phyloP scores from a whole-genome alignment of 805 yeast species.

The Sugiyamaella mastotermitis region DNA sequence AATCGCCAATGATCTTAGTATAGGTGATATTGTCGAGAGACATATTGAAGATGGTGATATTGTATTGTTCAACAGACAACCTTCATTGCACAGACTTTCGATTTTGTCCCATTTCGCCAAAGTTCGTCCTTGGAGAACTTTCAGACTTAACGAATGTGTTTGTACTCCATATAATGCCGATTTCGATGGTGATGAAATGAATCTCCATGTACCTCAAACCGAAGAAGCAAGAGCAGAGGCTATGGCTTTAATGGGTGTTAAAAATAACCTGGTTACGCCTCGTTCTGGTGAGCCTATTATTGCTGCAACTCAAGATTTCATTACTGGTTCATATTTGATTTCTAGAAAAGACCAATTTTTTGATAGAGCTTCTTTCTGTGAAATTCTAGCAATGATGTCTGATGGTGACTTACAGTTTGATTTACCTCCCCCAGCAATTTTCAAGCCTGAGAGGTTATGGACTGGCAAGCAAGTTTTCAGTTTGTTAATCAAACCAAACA shows the following conservation, averaged over 20 bases:
- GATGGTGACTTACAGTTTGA: slow-evolving; percentile 87
- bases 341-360: slow-evolving; percentile 91
- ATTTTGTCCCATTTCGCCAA: slow-evolving; percentile 94
- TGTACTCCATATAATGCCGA: slow-evolving; percentile 99
- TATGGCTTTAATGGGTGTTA: slow-evolving; percentile 97
- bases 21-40: slow-evolving; percentile 94
- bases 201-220: slow-evolving; percentile 96
- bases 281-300: slow-evolving; percentile 98
- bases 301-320: slow-evolving; percentile 99
- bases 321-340: slow-evolving; percentile 89
- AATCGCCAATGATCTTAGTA: slow-evolving; percentile 66
- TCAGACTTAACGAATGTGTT: slow-evolving; percentile 95
- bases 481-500: slow-evolving; percentile 77
- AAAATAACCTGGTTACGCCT: slow-evolving; percentile 89
- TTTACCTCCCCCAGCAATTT: slow-evolving; percentile 89
- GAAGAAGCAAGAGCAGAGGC: slow-evolving; percentile 99
- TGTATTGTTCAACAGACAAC: slow-evolving; percentile 94
- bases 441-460: slow-evolving; percentile 88
- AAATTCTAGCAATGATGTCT: slow-evolving; percentile 89
- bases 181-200: slow-evolving; percentile 99
- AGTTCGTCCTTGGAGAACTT: slow-evolving; percentile 96
- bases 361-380: slow-evolving; percentile 79
- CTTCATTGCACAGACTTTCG: slow-evolving; percentile 90
- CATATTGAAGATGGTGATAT: slow-evolving; percentile 97
- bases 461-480: slow-evolving; percentile 96